These are phyloP conservation scores for Platanthera guangdongensis DNA, from an alignment of 106 monocot genomes.

Conservation along the genomic window DNA sequence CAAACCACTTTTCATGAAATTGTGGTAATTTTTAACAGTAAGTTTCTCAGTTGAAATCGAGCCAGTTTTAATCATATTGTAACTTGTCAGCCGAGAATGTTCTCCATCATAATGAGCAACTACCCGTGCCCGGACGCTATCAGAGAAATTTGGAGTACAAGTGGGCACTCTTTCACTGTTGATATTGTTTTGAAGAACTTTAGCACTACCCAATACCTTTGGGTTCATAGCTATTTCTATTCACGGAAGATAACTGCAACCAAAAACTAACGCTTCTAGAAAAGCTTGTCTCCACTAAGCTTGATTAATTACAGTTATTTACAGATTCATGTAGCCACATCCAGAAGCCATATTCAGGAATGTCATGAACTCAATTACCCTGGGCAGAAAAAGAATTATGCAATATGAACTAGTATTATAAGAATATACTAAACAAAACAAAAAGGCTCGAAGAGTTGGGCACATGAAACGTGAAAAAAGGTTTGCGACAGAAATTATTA, in stretches of 20 bases:
- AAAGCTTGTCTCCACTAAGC: constrained; percentile 30
- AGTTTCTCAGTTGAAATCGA: constrained; percentile 7
- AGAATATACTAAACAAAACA: neutral
- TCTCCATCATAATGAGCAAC: neutral
- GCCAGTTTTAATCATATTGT: constrained; percentile 1
- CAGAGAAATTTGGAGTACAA: constrained; percentile 5
- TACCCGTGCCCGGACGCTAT: neutral
- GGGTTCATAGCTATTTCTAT: constrained; percentile 42
- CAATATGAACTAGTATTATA: neutral
- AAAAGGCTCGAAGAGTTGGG: neutral
- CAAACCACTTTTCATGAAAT: constrained; percentile 66
- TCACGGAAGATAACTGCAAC: constrained; percentile 20
- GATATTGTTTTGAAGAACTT: constrained; percentile 1
- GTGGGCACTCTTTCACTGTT: constrained; percentile 31
- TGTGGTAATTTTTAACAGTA: constrained; percentile 44
- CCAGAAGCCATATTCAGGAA: constrained; percentile 2
- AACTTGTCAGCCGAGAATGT: neutral
- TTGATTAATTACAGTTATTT: constrained; percentile 17
- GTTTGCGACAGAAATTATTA: neutral
- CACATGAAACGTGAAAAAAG: neutral
- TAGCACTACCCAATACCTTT: constrained; percentile 52
- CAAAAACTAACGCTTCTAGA: constrained; percentile 32
- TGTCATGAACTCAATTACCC: neutral
- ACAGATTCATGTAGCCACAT: neutral
- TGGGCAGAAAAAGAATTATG: neutral